Percentiles rank a stretch among this genome's conserved stretches.
phyloP scores from a whole-genome alignment of 139 green algal species.

The Tetratostichococcus sp. region DNA sequence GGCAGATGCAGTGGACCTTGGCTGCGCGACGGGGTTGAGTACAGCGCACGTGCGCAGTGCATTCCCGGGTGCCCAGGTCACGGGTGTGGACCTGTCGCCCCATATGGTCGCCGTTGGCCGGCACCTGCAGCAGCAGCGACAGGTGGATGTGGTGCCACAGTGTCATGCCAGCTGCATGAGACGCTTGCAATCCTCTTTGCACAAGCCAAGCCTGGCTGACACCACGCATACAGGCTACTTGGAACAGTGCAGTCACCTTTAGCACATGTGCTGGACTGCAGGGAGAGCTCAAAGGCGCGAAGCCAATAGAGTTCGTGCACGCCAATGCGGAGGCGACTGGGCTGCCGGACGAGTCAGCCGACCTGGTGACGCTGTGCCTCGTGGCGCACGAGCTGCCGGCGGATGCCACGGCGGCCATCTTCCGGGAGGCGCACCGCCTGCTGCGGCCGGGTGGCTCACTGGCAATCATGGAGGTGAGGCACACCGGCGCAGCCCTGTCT shows the following conservation, averaged over 20 bases:
- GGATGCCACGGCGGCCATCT: constrained; percentile 40
- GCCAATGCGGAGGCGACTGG: background rate
- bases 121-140: constrained; percentile 45
- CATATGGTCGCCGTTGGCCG: constrained; percentile 68
- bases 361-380: constrained; percentile 75
- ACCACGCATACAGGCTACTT: background rate
- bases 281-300: background rate
- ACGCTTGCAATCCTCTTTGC: constrained; percentile 21
- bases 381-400: constrained; percentile 67
- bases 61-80: constrained; percentile 57
- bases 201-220: too few relatives aligned
- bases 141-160: constrained; percentile 7
- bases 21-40: constrained; percentile 62
- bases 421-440: constrained; percentile 59
- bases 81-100: constrained; percentile 68
- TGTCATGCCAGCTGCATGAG: background rate
- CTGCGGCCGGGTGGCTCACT: constrained; percentile 50
- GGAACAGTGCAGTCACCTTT: too few relatives aligned
- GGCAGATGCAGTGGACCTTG: constrained; percentile 51
- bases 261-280: background rate
- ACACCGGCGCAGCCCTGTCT: too few relatives aligned
- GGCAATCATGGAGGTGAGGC: constrained; percentile 32
- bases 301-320: constrained; percentile 1
- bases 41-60: constrained; percentile 46
- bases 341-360: constrained; percentile 23